Conservation (phyloP, 2,329 filamentous ascomycete species). For the Epichloe sylvatica region DNA sequence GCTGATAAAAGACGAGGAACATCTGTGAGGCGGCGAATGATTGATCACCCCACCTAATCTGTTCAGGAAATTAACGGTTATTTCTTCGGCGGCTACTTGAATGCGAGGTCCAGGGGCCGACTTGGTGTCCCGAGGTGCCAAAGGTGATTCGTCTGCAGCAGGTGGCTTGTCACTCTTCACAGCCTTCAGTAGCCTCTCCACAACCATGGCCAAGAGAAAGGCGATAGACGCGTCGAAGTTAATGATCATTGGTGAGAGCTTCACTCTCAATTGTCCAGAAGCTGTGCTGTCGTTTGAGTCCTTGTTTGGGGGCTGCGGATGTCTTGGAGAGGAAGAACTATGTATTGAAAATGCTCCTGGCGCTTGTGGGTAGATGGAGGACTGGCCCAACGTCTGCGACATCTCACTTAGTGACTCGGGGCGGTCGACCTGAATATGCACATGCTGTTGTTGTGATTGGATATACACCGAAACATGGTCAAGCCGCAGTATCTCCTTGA, state of each 20-base stretch:
- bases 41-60: slow-evolving; percentile 38
- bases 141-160: slow-evolving; percentile 3
- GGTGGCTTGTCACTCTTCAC: slow-evolving; percentile 18
- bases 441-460: slow-evolving; percentile 34
- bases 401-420: slow-evolving; percentile 16
- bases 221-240: slow-evolving; percentile 44
- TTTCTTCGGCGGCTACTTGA: slow-evolving; percentile 31
- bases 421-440: slow-evolving; percentile 21
- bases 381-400: slow-evolving; percentile 18
- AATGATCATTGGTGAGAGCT: slow-evolving; percentile 36
- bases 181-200: slow-evolving; percentile 34
- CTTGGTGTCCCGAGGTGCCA: slow-evolving; percentile 5
- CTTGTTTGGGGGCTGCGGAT: not conserved
- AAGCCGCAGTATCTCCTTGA: slow-evolving; percentile 40
- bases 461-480: slow-evolving; percentile 39
- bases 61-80: slow-evolving; percentile 43
- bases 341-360: slow-evolving; percentile 47
- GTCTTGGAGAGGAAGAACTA: not conserved
- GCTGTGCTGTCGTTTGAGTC: not conserved
- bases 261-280: slow-evolving; percentile 27
- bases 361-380: slow-evolving; percentile 34
- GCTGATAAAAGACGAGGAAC: slow-evolving; percentile 26
- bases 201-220: slow-evolving; percentile 38
- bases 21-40: slow-evolving; percentile 31
- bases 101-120: slow-evolving; percentile 21